Evolutionary conservation across 345 rosid genomes (phyloP).

Genomic region (Pugionium dolabratum): DNA sequence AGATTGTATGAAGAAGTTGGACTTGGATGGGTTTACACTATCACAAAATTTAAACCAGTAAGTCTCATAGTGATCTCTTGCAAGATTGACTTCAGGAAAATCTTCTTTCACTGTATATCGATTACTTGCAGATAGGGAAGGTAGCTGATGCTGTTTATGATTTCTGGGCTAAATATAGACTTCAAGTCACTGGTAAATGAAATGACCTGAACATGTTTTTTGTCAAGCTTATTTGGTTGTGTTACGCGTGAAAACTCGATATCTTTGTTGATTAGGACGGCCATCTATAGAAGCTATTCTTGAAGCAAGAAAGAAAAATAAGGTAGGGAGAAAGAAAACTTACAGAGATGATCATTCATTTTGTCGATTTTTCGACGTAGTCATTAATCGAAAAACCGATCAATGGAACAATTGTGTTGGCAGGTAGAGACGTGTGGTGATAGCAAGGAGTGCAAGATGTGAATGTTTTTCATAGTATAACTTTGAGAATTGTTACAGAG

Average conservation of each 20-base stretch:
- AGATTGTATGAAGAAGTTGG: conserved; percentile 80
- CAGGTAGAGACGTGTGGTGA: conserved; percentile 63
- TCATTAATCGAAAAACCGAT: background rate
- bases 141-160: conserved; percentile 74
- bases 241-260: background rate
- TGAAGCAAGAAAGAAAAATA: conserved; percentile 63
- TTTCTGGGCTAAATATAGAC: conserved; percentile 86
- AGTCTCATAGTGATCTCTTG: conserved; percentile 21
- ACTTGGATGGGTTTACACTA: conserved; percentile 87
- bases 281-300: conserved; percentile 65
- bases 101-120: background rate
- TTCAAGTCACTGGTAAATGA: conserved; percentile 67
- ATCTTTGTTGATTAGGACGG: conserved; percentile 52
- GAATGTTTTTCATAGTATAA: background rate
- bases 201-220: conserved; percentile 1
- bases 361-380: background rate
- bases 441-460: conserved; percentile 54
- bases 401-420: background rate
- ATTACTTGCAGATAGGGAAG: conserved; percentile 55
- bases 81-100: background rate
- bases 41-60: conserved; percentile 87
- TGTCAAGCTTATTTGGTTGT: background rate
- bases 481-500: too few species aligned
- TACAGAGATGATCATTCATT: background rate
- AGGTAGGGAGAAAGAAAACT: conserved; percentile 47